Percentiles rank a stretch among this genome's conserved stretches.
Evolutionary conservation across 192 early-diverging fungal species (phyloP).

Genomic region (Entomortierella parvispora): DNA sequence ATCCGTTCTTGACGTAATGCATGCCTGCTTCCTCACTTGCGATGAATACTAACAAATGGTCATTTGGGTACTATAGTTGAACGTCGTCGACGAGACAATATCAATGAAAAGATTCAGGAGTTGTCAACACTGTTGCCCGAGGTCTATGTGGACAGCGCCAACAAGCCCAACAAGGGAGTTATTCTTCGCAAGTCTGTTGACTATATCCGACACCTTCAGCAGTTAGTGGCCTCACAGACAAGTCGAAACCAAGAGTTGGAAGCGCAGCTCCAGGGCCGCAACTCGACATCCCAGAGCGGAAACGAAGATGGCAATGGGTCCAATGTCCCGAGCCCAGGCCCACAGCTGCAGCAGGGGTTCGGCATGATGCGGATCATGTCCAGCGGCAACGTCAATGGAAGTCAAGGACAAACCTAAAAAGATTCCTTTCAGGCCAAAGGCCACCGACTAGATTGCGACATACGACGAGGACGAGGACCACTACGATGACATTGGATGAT

Average conservation of each 20-base stretch:
- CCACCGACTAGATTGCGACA: neutral
- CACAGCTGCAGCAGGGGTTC: slow-evolving; percentile 52
- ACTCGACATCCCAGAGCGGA: neutral
- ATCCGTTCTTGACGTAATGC: too few relatives aligned
- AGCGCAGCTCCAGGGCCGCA: slow-evolving; percentile 42
- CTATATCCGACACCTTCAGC: slow-evolving; percentile 86
- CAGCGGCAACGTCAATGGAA: neutral
- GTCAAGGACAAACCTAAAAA: slow-evolving; percentile 36
- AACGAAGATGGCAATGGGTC: slow-evolving; percentile 9
- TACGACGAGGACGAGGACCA: neutral
- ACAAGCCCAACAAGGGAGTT: slow-evolving; percentile 97
- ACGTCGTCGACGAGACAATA: slow-evolving; percentile 93
- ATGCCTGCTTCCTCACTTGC: neutral
- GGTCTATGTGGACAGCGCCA: slow-evolving; percentile 73
- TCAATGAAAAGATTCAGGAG: slow-evolving; percentile 98
- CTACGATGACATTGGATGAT: neutral
- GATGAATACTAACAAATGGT: too few relatives aligned
- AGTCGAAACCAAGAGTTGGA: slow-evolving; percentile 82
- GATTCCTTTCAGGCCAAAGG: too few relatives aligned
- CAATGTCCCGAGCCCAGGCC: slow-evolving; percentile 23
- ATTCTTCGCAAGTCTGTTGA: slow-evolving; percentile 95
- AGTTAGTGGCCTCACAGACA: slow-evolving; percentile 69
- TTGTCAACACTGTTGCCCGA: slow-evolving; percentile 88
- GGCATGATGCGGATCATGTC: slow-evolving; percentile 51
- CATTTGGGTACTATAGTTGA: slow-evolving; percentile 69